phyloP scores from a whole-genome alignment of 2,329 filamentous ascomycete genomes.

The Penicillium sp. region DNA sequence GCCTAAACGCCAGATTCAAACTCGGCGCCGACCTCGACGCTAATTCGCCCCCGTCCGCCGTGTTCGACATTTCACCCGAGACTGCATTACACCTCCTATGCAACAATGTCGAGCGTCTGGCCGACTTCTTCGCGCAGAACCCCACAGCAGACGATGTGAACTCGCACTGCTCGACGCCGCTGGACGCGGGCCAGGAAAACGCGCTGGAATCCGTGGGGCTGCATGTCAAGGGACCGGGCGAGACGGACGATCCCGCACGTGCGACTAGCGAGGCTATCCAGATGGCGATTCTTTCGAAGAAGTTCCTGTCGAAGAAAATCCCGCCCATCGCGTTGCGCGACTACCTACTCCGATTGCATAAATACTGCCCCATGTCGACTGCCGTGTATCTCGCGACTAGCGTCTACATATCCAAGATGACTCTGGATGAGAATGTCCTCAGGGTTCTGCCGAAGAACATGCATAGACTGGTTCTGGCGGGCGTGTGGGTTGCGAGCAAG shows the following conservation, averaged over 20 bases:
- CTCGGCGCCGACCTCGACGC: conserved; percentile 10
- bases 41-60: conserved; percentile 13
- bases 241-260: conserved; percentile 56
- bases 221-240: conserved; percentile 39
- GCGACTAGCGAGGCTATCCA: conserved; percentile 75
- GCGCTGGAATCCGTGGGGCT: conserved; percentile 31
- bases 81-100: conserved; percentile 80
- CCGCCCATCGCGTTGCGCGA: conserved; percentile 81
- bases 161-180: conserved; percentile 52
- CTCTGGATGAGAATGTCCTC: conserved; percentile 74
- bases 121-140: conserved; percentile 61
- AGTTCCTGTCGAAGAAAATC: conserved; percentile 88
- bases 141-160: conserved; percentile 10
- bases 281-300: conserved; percentile 81
- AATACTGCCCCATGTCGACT: conserved; percentile 89
- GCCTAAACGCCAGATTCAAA: conserved; percentile 12
- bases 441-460: conserved; percentile 81
- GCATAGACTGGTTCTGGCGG: conserved; percentile 82
- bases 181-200: conserved; percentile 31
- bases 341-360: conserved; percentile 83
- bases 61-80: conserved; percentile 71
- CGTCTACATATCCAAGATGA: conserved; percentile 81
- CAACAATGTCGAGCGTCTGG: conserved; percentile 61
- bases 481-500: conserved; percentile 87
- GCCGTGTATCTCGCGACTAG: conserved; percentile 90